A percentile compares a stretch with the other conserved stretches of the same genome.
Evolutionary conservation across 2,329 filamentous ascomycete genomes (phyloP).

Genomic region (Fusarium sp.): DNA sequence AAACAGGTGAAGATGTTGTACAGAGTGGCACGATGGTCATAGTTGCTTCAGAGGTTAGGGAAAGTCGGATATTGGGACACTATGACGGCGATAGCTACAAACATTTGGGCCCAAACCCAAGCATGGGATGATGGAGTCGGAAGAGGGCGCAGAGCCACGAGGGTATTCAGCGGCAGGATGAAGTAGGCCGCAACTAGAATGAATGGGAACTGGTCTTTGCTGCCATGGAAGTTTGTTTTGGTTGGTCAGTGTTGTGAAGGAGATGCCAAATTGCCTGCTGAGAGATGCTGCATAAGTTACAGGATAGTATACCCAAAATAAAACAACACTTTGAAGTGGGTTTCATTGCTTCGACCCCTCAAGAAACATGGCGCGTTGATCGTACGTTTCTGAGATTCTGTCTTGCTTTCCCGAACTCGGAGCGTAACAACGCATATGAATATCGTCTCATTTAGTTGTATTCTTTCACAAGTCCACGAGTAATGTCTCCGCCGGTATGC

Average conservation of each 20-base stretch:
- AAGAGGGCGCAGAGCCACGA: not conserved
- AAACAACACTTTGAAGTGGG: not conserved
- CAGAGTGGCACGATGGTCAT: not conserved
- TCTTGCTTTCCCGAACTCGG: not conserved
- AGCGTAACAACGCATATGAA: conserved; percentile 7
- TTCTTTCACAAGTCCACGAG: not conserved
- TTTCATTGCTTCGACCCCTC: not conserved
- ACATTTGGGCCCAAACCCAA: not conserved
- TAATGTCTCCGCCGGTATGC: conserved; percentile 17
- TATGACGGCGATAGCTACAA: not conserved
- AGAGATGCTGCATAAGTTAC: not conserved
- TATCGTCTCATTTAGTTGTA: not conserved
- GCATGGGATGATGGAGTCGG: not conserved
- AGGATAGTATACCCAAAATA: not conserved
- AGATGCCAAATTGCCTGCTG: not conserved
- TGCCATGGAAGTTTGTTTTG: not conserved
- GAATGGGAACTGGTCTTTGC: conserved; percentile 29
- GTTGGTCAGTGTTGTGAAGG: not conserved
- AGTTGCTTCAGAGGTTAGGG: not conserved
- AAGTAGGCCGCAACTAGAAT: conserved; percentile 37
- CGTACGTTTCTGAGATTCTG: not conserved
- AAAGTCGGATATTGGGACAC: not conserved
- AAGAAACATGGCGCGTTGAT: not conserved
- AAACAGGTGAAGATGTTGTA: conserved; percentile 3
- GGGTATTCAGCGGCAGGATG: conserved; percentile 10